Evolutionary conservation across 257 asterid genomes (phyloP).

Genomic region (Phtheirospermum japonicum): DNA sequence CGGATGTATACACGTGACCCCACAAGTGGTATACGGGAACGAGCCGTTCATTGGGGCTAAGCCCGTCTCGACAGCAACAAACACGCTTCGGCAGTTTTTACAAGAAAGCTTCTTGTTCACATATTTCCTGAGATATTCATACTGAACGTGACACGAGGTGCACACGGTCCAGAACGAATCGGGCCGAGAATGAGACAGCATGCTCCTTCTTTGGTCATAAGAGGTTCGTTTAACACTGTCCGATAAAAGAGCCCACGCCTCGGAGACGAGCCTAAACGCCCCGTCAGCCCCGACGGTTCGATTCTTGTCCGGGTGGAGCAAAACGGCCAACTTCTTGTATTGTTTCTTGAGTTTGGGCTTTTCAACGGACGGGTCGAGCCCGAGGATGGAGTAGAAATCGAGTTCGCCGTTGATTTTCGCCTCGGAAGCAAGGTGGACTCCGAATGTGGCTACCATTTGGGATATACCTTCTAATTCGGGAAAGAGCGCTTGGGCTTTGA

Average conservation of each 20-base stretch:
- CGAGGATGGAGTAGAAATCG: slow-evolving; percentile 84
- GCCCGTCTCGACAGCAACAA: slow-evolving; percentile 90
- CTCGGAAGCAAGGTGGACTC: slow-evolving; percentile 74
- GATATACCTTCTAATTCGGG: slow-evolving; percentile 81
- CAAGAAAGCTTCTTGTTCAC: slow-evolving; percentile 82
- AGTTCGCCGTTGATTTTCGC: slow-evolving; percentile 68
- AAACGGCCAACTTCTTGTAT: slow-evolving; percentile 80
- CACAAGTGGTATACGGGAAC: slow-evolving; percentile 61
- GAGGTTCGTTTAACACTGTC: slow-evolving; percentile 55
- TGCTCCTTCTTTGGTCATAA: slow-evolving; percentile 66
- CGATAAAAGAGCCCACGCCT: slow-evolving; percentile 73
- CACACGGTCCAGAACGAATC: slow-evolving; percentile 96
- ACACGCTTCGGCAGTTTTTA: slow-evolving; percentile 93
- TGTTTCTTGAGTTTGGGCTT: slow-evolving; percentile 74
- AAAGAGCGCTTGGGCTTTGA: slow-evolving; percentile 77
- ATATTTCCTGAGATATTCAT: slow-evolving; percentile 86
- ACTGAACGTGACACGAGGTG: slow-evolving; percentile 87
- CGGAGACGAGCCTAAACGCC: slow-evolving; percentile 79
- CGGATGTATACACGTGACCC: too few species aligned
- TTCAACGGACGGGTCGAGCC: slow-evolving; percentile 69
- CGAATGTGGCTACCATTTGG: slow-evolving; percentile 87
- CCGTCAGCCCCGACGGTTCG: slow-evolving; percentile 89
- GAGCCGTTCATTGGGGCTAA: slow-evolving; percentile 58
- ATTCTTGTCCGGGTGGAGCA: slow-evolving; percentile 96
- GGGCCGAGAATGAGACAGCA: slow-evolving; percentile 47